Evolutionary conservation across 163 green algal genomes (phyloP), one percentile per base, ranked within the genome.

Genomic region (Volvox carteri): DNA sequence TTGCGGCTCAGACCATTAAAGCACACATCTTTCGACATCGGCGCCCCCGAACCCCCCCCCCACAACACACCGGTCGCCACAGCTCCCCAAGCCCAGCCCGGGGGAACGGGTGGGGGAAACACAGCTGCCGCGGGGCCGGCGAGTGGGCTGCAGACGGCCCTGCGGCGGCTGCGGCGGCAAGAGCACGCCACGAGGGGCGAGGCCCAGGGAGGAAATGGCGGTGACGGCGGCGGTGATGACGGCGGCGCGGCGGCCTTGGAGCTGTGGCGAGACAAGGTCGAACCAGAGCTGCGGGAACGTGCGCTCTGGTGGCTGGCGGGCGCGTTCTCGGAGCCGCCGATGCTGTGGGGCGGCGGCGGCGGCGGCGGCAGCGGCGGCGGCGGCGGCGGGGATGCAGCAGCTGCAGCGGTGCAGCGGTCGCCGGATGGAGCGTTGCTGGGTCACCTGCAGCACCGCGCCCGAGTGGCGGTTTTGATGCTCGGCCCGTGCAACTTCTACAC

Each of bases 401-500:
- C 37, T 77, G 23, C 78, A 23, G n/a, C 44, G 42, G 62, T 21
- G 2, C 39, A 33, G 44, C 23, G 33, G 30, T 21, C 28, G 68
- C 50, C 83, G 8, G 68, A 88, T 33, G 4, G 12, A 25, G 68
- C 68, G 50, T 11, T 88, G 68, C 9, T 81, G 35, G 28, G 25
- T 2, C 83, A 83, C 68, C 33, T 88, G 37, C 50, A 48, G 35
- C 68, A 88, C 35, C 68, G 68, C 23, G 84, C 84, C 4, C 18
- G 41, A 0, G 72, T 89, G 39, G 84, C 84, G n/a, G 84, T 72
- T n/a, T 16, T 77, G 30, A 60, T 89, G 52, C 54, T 89, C 39
- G 84, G 84, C 28, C 84, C 72, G 9, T 52, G 42, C 84, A 89
- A 89, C 54, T 78, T 41, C 16, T 89, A 89, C 72, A 89, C 72